These are phyloP conservation scores for Steccherinum ochraceum DNA, from an alignment of 768 basidiomycete genomes.

Conservation along the genomic window DNA sequence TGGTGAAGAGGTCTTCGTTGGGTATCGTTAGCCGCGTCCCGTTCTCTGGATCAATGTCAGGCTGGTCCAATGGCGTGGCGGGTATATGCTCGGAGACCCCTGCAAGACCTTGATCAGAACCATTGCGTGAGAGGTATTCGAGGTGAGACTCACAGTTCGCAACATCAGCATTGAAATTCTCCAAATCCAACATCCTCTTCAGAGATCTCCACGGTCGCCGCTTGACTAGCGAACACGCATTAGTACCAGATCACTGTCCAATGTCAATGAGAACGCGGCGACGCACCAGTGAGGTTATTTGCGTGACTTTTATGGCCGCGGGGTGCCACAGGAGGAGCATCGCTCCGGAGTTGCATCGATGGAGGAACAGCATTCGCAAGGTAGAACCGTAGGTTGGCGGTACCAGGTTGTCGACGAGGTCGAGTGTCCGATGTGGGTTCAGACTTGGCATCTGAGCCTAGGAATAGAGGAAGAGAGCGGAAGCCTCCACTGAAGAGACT, in stretches of 20 bases:
- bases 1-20: not conserved
- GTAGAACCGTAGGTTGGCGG: not conserved
- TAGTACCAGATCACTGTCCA: not conserved
- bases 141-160: not conserved
- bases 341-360: not conserved
- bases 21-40: not conserved
- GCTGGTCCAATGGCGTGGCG: not conserved
- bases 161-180: not conserved
- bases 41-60: not conserved
- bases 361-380: not conserved
- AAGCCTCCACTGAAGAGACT: not conserved
- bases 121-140: not conserved
- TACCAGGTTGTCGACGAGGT: not conserved
- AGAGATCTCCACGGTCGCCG: not conserved
- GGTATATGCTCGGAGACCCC: not conserved
- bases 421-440: not conserved
- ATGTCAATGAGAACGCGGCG: not conserved
- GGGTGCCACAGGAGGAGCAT: not conserved
- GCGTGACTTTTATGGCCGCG: not conserved
- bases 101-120: not conserved
- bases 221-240: not conserved
- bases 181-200: not conserved
- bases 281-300: not conserved
- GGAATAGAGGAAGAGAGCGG: not conserved
- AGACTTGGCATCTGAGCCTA: not conserved